Conservation (phyloP, 140 eudicot genomes). For the Senecio squalidus region DNA sequence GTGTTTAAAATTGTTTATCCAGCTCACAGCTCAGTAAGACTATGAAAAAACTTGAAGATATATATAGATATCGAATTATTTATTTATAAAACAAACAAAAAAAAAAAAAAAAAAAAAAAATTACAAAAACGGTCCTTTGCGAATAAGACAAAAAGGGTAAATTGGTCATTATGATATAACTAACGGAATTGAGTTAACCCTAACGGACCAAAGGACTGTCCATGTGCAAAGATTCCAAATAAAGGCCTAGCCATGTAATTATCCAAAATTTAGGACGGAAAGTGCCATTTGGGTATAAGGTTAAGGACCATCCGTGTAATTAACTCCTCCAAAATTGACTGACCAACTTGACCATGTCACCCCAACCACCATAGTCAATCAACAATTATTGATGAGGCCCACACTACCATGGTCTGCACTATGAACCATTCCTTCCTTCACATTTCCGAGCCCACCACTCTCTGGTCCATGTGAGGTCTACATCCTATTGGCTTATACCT, state of each 20-base stretch:
- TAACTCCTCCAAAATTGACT: no score
- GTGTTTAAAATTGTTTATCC: conserved; percentile 5
- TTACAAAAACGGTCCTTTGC: no score
- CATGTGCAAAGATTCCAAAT: no score
- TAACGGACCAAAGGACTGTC: no score
- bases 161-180: no score
- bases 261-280: no score
- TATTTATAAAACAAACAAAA: no score
- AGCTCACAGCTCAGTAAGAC: background rate
- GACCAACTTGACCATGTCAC: conserved; percentile 15
- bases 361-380: conserved; percentile 14
- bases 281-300: no score
- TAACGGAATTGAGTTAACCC: conserved; percentile 1
- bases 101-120: conserved; percentile 12
- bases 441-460: conserved; percentile 12
- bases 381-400: conserved; percentile 17
- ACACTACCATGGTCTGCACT: conserved; percentile 1
- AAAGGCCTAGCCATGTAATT: no score
- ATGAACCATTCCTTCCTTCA: conserved; percentile 14
- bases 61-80: no score
- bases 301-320: no score
- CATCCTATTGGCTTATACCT: background rate
- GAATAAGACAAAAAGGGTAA: no score
- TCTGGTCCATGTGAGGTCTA: background rate
- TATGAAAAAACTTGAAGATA: background rate